Conservation (phyloP, 345 rosid species). For the Dimocarpus longan region DNA sequence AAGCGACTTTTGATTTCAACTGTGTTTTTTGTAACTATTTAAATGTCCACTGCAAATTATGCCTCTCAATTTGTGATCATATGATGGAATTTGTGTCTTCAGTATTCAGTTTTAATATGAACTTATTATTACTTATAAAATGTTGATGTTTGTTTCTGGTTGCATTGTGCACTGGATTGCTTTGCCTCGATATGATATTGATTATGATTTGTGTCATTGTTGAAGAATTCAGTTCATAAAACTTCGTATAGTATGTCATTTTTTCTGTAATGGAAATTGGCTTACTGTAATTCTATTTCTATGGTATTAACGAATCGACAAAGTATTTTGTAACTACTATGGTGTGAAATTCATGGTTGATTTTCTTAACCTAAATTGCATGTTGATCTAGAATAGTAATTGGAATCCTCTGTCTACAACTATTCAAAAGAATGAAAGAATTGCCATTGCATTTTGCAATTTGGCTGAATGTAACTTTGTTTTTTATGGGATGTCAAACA, state of each 20-base stretch:
- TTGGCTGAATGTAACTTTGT: not conserved
- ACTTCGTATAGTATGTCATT: not conserved
- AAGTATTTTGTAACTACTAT: constrained; percentile 4
- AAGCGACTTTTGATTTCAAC: not conserved
- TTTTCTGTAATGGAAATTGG: not conserved
- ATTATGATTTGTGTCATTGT: not conserved
- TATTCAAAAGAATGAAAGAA: not conserved
- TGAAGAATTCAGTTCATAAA: not conserved
- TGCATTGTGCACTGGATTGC: not conserved
- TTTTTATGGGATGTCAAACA: not conserved
- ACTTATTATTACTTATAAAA: not conserved
- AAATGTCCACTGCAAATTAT: not conserved
- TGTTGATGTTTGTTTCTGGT: not conserved
- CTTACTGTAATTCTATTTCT: not conserved
- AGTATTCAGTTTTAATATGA: not conserved
- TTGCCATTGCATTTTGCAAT: not conserved
- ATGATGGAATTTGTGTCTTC: not conserved
- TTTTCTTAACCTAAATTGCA: not conserved
- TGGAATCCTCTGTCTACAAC: not conserved
- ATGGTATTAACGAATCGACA: not conserved
- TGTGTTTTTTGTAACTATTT: not conserved
- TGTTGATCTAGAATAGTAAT: not conserved
- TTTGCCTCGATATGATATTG: not conserved
- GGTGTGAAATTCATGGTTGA: constrained; percentile 5
- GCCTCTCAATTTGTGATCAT: not conserved